These are phyloP conservation scores for Leccinum ponderosum DNA, from an alignment of 1,284 basidiomycete genomes.

Conservation along the genomic window DNA sequence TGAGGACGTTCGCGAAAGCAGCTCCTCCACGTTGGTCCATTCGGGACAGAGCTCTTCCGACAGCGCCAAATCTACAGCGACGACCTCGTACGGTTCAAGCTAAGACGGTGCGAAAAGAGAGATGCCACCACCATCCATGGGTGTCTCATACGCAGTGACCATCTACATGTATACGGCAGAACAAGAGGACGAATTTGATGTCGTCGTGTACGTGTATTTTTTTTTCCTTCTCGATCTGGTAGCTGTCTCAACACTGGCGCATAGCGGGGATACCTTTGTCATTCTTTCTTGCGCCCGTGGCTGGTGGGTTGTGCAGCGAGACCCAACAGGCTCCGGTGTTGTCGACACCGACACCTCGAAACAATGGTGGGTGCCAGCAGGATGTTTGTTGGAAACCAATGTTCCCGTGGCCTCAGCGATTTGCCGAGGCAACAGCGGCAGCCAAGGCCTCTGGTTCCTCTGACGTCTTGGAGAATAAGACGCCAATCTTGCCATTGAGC, in stretches of 20 bases:
- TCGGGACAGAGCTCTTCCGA: conserved; percentile 20
- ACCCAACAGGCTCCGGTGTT: conserved; percentile 82
- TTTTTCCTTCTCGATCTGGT: conserved; percentile 1
- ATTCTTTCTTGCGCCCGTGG: conserved; percentile 93
- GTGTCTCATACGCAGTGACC: conserved; percentile 86
- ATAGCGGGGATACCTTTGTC: conserved; percentile 86
- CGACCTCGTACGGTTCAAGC: conserved; percentile 12
- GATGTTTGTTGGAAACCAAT: conserved; percentile 92
- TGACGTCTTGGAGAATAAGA: conserved; percentile 48
- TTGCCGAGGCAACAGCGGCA: conserved; percentile 67
- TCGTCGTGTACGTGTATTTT: conserved; percentile 75
- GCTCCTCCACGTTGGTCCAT: conserved; percentile 21
- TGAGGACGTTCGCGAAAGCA: conserved; percentile 30
- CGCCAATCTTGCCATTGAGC: conserved; percentile 81
- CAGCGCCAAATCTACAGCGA: conserved; percentile 14
- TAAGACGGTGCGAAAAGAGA: conserved; percentile 40
- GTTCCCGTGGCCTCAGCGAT: conserved; percentile 78
- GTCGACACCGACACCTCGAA: conserved; percentile 74
- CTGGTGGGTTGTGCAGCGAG: conserved; percentile 99
- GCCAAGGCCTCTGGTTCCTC: conserved; percentile 44
- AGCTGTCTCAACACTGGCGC: conserved; percentile 12
- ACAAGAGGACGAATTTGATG: conserved; percentile 97
- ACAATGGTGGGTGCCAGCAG: conserved; percentile 88
- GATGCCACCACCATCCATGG: conserved; percentile 50
- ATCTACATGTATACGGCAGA: conserved; percentile 97